Conservation (phyloP, 2,329 filamentous ascomycete genomes). For the Pseudovirgaria hyperparasitica region DNA sequence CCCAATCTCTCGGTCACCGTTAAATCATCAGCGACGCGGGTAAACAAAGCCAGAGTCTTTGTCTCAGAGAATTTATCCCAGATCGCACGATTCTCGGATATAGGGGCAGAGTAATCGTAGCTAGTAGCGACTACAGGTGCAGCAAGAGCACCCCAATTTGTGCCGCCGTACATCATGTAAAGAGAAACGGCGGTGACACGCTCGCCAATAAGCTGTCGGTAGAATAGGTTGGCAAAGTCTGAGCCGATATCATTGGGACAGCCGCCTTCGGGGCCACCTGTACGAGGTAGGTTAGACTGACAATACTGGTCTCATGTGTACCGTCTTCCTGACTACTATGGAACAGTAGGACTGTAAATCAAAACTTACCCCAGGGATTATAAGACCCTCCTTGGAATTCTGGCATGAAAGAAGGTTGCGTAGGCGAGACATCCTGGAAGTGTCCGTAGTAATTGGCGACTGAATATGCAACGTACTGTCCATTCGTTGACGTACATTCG, state of each 20-base stretch:
- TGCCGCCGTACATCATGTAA: constrained; percentile 55
- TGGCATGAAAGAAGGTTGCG: constrained; percentile 42
- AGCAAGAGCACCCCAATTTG: constrained; percentile 49
- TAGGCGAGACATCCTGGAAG: constrained; percentile 28
- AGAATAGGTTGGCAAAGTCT: constrained; percentile 52
- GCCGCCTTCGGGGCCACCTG: constrained; percentile 43
- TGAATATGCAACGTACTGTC: constrained; percentile 43
- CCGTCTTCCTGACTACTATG: no score
- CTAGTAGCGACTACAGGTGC: constrained; percentile 46
- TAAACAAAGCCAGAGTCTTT: constrained; percentile 48
- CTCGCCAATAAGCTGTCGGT: constrained; percentile 48
- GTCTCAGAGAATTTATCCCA: constrained; percentile 51
- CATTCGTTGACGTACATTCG: constrained; percentile 48
- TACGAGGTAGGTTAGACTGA: no score
- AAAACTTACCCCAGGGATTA: constrained; percentile 52
- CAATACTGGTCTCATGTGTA: no score
- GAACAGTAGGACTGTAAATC: no score
- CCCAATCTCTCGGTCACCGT: constrained; percentile 39
- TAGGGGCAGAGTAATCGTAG: constrained; percentile 52
- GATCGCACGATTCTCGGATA: constrained; percentile 45
- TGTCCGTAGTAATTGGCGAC: constrained; percentile 35
- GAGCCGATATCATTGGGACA: constrained; percentile 42
- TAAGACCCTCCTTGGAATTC: constrained; percentile 50
- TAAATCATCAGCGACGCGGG: constrained; percentile 43
- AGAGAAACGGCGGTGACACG: constrained; percentile 46